phyloP scores from a whole-genome alignment of 2,329 filamentous ascomycete genomes.

The Blastomyces emzantsi region DNA sequence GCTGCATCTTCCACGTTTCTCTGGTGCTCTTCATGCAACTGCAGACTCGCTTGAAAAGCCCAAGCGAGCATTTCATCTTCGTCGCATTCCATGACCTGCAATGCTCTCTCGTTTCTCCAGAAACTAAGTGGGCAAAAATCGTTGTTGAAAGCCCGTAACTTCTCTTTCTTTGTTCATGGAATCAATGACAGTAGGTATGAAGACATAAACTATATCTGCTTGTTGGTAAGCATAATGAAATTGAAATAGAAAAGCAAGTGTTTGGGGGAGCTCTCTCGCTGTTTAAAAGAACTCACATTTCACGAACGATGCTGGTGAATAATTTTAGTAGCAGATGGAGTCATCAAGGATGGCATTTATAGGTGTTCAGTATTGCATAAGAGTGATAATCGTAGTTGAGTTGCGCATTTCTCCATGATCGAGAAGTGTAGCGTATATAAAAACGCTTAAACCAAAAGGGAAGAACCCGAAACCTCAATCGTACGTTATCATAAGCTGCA shows the following conservation, averaged over 20 bases:
- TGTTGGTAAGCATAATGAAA: neutral
- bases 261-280: neutral
- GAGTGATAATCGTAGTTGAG: neutral
- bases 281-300: neutral
- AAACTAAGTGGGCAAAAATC: neutral
- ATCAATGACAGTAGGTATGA: neutral
- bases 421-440: neutral
- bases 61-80: constrained; percentile 13
- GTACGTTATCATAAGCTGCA: neutral
- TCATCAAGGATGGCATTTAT: neutral
- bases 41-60: constrained; percentile 14
- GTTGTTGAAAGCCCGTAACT: neutral
- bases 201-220: neutral
- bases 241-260: neutral
- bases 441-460: neutral
- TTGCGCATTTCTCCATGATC: neutral
- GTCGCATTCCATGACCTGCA: neutral
- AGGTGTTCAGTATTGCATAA: neutral
- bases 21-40: constrained; percentile 11
- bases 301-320: neutral
- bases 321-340: neutral
- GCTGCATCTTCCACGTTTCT: constrained; percentile 5
- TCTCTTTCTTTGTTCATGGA: neutral
- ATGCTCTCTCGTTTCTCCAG: neutral
- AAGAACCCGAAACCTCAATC: neutral